These are phyloP conservation scores for Athelia sp. DNA, from an alignment of 1,284 basidiomycete genomes.

Conservation along the genomic window DNA sequence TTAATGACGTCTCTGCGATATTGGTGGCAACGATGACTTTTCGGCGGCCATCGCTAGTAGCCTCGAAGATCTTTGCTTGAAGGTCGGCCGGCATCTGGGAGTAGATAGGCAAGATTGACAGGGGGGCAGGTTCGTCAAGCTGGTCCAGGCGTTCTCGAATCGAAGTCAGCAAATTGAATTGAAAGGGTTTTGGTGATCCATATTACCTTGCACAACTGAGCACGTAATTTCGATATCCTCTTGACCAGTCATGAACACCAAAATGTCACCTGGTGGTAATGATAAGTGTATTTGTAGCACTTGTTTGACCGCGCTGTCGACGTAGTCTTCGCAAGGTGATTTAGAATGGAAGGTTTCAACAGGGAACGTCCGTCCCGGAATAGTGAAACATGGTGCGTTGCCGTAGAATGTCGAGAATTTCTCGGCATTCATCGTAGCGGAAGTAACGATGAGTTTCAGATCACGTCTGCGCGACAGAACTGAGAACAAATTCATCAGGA, in stretches of 20 bases:
- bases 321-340: conserved; percentile 98
- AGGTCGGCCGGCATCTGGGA: conserved; percentile 99
- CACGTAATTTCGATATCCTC: conserved; percentile 98
- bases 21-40: conserved; percentile 99
- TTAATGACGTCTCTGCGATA: conserved; percentile 97
- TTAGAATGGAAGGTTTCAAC: conserved; percentile 96
- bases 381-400: conserved; percentile 92
- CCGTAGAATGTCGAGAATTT: conserved; percentile 95
- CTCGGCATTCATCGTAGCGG: conserved; percentile 98
- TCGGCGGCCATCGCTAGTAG: conserved; percentile 89
- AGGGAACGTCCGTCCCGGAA: conserved; percentile 97
- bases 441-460: conserved; percentile 95
- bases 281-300: conserved; percentile 95
- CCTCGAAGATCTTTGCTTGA: conserved; percentile 96
- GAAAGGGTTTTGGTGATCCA: background rate
- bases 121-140: conserved; percentile 82
- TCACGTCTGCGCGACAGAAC: conserved; percentile 90
- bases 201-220: conserved; percentile 79
- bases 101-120: conserved; percentile 94
- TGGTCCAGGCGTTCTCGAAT: conserved; percentile 81
- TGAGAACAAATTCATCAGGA: conserved; percentile 26
- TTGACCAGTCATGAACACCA: conserved; percentile 99
- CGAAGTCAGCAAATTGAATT: conserved; percentile 5
- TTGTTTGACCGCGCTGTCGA: conserved; percentile 97
- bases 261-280: conserved; percentile 89